Evolutionary conservation across 2,329 filamentous ascomycete genomes (phyloP).

Genomic region (Alternaria atra): DNA sequence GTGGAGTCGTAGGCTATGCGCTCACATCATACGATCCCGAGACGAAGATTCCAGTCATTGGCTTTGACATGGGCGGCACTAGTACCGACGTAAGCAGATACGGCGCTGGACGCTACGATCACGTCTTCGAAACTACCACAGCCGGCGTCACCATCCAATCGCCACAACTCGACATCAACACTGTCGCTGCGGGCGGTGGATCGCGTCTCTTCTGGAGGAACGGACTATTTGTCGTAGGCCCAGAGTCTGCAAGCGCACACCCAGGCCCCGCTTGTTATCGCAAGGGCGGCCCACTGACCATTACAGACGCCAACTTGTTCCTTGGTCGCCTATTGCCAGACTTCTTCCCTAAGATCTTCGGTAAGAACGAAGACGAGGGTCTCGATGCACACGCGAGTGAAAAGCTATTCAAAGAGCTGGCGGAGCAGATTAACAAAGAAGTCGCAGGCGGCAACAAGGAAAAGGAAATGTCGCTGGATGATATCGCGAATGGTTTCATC

Average conservation of each 20-base stretch:
- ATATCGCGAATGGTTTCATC: conserved; percentile 88
- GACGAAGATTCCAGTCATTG: conserved; percentile 86
- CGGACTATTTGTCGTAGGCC: conserved; percentile 88
- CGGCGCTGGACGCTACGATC: conserved; percentile 84
- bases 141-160: conserved; percentile 94
- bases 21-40: conserved; percentile 87
- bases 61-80: conserved; percentile 96
- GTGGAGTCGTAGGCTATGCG: conserved; percentile 91
- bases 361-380: conserved; percentile 83
- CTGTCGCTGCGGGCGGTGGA: conserved; percentile 88
- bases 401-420: conserved; percentile 77
- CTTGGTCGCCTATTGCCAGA: conserved; percentile 85
- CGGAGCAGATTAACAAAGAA: conserved; percentile 80
- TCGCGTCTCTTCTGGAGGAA: conserved; percentile 87
- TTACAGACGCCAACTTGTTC: conserved; percentile 92
- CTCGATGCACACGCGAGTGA: conserved; percentile 80
- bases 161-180: conserved; percentile 93
- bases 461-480: conserved; percentile 76
- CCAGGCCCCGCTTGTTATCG: conserved; percentile 91
- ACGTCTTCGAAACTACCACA: conserved; percentile 93
- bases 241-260: conserved; percentile 87
- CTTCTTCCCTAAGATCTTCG: conserved; percentile 96
- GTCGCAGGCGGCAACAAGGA: conserved; percentile 66
- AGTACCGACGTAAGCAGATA: conserved; percentile 92
- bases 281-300: conserved; percentile 86